phyloP scores from a whole-genome alignment of 305 asterid genomes.

The Ajuga reptans region DNA sequence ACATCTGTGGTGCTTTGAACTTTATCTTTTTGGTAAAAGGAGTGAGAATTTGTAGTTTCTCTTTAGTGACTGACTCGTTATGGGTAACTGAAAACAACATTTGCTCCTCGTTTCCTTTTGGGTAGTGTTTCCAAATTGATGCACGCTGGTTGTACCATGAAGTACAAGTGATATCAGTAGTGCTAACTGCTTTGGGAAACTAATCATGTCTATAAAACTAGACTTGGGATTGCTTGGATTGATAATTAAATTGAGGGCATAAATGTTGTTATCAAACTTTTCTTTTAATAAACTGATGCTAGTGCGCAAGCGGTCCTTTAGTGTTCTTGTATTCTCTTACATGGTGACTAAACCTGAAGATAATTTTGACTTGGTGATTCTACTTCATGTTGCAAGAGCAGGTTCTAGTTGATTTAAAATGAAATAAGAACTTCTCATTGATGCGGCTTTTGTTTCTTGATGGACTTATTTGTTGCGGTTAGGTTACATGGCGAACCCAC shows the following conservation, averaged over 20 bases:
- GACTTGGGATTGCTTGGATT: neutral
- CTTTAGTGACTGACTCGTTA: neutral
- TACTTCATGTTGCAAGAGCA: neutral
- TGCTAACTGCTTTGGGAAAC: neutral
- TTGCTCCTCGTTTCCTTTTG: neutral
- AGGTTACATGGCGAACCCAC: slow-evolving; percentile 62
- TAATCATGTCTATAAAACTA: neutral
- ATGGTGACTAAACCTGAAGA: neutral
- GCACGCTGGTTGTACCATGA: neutral
- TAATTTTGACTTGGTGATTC: slow-evolving; percentile 1
- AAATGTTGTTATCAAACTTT: neutral
- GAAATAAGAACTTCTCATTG: neutral
- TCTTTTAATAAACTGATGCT: neutral
- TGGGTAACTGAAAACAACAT: slow-evolving; percentile 4
- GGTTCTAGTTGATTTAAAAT: neutral
- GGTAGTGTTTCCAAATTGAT: neutral
- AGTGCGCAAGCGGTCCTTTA: neutral
- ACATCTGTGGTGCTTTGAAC: neutral
- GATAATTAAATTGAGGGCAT: neutral
- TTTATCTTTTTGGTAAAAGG: neutral
- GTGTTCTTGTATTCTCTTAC: neutral
- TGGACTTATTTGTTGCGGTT: slow-evolving; percentile 12
- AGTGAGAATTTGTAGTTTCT: neutral
- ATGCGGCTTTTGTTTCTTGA: neutral
- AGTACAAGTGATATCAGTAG: neutral